Base-by-base conservation (phyloP, 108 stramenopile genomes). In the Fragilariopsis cylindrus region DNA sequence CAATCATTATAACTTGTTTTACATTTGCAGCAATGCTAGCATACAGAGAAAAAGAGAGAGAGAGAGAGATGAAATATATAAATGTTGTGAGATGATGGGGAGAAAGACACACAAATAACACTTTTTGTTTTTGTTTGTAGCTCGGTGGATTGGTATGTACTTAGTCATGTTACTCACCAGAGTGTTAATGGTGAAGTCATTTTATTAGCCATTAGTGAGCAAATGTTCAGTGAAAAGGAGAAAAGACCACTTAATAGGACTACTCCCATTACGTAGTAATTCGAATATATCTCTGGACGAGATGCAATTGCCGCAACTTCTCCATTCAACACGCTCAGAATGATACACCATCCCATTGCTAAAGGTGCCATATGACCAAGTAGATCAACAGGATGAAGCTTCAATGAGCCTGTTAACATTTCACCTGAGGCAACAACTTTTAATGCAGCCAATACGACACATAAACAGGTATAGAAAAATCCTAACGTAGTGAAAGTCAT, bases 1-100 rank as follows among this genome's bases (percentile, higher is more conserved):
- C 76, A 67, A 88, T 90, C 87, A 91, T 89, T 9, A 90, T 15
- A 1, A 93, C 95, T 81, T 96, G 95, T 65, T 96, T 96, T 54
- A 94, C 91, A 79, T 96, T 96, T 44, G 95, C 91, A 9, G 92
- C 85, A 55, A 96, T 94, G 39, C 67, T 68, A 21, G 40, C 7
- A 41, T 45, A 21, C 5, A 63, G 7, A 41, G 15, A 6, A 44
- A 1, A 63, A 41, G 40, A 60, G 12, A 30, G 11, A 60, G 58
- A 62, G 39, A 41, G 7, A 11, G 5, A 40, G 56, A 21, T 62
- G 39, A 21, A 30, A 13, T 1, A 62, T 45, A 63, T 12, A 2
- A 40, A 30, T 30, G 30, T 30, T 30, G 30, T 30, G 30, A 30
- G 30, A n/a, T 12, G n/a, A 53, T 53, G 52, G 52, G 2, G n/a